Evolutionary conservation across 176 grass and related monocot species (phyloP), one percentile per base, ranked within the genome.

Genomic region (Oryza australiensis): DNA sequence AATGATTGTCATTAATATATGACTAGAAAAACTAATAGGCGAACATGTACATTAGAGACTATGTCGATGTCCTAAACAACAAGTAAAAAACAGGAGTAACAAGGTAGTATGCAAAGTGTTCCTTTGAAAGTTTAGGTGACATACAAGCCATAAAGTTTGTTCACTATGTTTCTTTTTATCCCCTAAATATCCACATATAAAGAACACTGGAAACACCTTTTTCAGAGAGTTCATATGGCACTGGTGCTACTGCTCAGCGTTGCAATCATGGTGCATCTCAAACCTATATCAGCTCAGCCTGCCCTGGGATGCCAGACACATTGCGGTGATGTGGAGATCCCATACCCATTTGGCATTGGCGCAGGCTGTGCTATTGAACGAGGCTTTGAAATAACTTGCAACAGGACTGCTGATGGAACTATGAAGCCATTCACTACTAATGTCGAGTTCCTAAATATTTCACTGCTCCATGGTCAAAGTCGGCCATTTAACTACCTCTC

Each of bases 301-400:
- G 26, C 26, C 11, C 15, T 7, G 2, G 46, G 46, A 4, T 76
- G 83, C 83, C 66, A 26, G 53, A 70, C 74, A 5, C 65, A 70
- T 12, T 84, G 82, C 0, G 73, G 73, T 3, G 64, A 16, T 23
- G 34, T 84, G 10, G 10, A 84, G n/a, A 76, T 69, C 13, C 82
- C 73, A 5, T 76, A 76, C 15, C 73, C 82, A 12, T 84, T 84
- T 41, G 82, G 73, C 64, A 76, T 68, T 7, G 64, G 73, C 7
- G 10, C 3, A 10, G 33, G 16, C 0, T 76, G 82, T 24, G 82
- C 73, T 9, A 10, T 77, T 7, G 20, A 26, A 0, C 4, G 43
- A 70, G 18, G 35, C 29, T 84, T 77, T 2, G 49, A 70, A 40
- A 70, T 84, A 26, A 32, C 1, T 0, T 84, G 82, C 37, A 77